phyloP scores from a whole-genome alignment of 306 rosid genomes.

The Psophocarpus tetragonolobus region DNA sequence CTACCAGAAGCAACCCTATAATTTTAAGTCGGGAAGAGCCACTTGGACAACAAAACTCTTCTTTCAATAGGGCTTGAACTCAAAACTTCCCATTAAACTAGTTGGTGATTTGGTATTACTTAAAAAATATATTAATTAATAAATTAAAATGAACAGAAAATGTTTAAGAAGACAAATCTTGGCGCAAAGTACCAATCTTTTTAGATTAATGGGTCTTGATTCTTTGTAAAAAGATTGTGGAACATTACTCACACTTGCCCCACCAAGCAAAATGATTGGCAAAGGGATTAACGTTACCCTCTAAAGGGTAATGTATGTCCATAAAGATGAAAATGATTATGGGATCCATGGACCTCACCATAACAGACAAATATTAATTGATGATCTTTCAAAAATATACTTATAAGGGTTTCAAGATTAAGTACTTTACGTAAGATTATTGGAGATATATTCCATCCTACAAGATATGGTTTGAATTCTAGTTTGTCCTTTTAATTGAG shows the following conservation, averaged over 20 bases:
- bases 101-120: no score
- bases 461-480: conserved; percentile 12
- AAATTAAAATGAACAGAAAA: background rate
- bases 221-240: background rate
- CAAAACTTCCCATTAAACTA: no score
- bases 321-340: conserved; percentile 34
- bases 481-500: conserved; percentile 1
- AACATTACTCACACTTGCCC: conserved; percentile 19
- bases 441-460: background rate
- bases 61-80: no score
- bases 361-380: conserved; percentile 10
- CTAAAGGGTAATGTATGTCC: conserved; percentile 11
- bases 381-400: conserved; percentile 5
- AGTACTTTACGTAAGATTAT: conserved; percentile 14
- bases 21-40: no score
- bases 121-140: no score
- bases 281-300: background rate
- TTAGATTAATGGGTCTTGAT: background rate
- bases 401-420: background rate
- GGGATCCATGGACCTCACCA: conserved; percentile 16
- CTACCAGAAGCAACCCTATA: no score
- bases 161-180: background rate
- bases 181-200: background rate
- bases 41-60: no score
- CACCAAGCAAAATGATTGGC: conserved; percentile 39